Evolutionary conservation across 148 eudicot species (phyloP), one percentile per base, ranked within the genome.

Genomic region (Rhododendron kiyosumense): DNA sequence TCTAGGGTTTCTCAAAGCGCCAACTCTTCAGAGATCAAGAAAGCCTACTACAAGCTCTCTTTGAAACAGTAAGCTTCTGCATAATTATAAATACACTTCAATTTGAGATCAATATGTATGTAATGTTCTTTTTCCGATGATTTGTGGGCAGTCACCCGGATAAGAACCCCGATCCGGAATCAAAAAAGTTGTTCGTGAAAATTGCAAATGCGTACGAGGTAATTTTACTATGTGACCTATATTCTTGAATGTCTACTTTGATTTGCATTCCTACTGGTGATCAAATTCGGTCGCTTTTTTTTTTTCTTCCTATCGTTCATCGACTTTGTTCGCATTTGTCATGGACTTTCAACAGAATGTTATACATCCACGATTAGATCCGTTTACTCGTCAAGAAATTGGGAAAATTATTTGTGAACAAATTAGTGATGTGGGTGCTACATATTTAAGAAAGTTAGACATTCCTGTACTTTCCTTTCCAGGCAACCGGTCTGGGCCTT

Each of bases 191-290:
- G 86, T 95, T 96, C 84, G 95, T 93, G 46, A 96, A 96, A 88
- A 86, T 95, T 88, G 97, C 98, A 74, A 96, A 92, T 94, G 99
- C 98, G 63, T 95, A 94, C 46, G 98, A 96, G 96, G 98, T 94
- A 75, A 89, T 11, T 59, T 78, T 77, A 18, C 28, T 54, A 14
- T 3, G 48, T 85, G 34, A 71, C 36, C 81, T 36, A 18, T 67
- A 67, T 65, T 15, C 28, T 63, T 0, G 74, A 24, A 67, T 69
- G 9, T 24, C 36, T 80, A 12, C 14, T 84, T 57, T 78, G 52
- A 52, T 51, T 65, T 48, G 46, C 78, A 22, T 81, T 69, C 22
- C 32, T 38, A 54, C 61, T 17, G 18, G 79, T 69, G 34, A n/a
- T 69, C 38, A 69, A 14, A 30, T 9, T 73, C 13, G 5, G 38